Percentiles rank a stretch among this genome's conserved stretches.
Evolutionary conservation across 176 grass and related monocot species (phyloP).

Genomic region (Chloris gayana): DNA sequence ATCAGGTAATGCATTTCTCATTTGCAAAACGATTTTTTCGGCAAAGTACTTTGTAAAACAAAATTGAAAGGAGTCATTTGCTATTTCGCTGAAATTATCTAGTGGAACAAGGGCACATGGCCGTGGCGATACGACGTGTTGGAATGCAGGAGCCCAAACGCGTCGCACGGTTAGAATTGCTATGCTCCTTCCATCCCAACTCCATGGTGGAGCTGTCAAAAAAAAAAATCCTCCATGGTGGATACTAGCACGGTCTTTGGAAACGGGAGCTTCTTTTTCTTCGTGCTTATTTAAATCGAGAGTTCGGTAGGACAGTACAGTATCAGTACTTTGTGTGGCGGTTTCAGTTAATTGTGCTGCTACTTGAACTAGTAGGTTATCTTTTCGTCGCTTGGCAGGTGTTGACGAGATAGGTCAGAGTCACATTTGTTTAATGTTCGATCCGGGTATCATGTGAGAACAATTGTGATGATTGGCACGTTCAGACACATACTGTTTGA

Average conservation of each 20-base stretch:
- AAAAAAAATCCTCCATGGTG: background rate
- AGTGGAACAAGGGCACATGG: background rate
- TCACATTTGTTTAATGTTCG: background rate
- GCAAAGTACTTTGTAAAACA: too few relatives aligned
- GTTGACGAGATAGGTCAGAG: background rate
- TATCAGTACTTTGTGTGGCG: background rate
- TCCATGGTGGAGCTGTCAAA: background rate
- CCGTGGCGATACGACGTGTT: background rate
- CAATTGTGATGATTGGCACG: background rate
- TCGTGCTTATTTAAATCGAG: background rate
- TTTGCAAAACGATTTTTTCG: too few relatives aligned
- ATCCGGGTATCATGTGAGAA: background rate
- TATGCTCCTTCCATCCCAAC: background rate
- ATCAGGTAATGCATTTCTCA: background rate
- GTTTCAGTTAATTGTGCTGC: background rate
- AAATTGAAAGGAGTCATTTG: background rate
- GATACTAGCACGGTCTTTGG: background rate
- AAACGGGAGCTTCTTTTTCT: background rate
- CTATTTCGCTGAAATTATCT: constrained; percentile 10
- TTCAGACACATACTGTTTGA: background rate
- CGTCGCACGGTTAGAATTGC: background rate
- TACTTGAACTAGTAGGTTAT: background rate
- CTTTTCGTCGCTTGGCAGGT: background rate
- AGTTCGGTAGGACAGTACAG: too few relatives aligned
- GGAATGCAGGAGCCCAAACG: background rate